phyloP scores from a whole-genome alignment of 2,329 filamentous ascomycete species.

The Aspergillus ochraceoroseus region DNA sequence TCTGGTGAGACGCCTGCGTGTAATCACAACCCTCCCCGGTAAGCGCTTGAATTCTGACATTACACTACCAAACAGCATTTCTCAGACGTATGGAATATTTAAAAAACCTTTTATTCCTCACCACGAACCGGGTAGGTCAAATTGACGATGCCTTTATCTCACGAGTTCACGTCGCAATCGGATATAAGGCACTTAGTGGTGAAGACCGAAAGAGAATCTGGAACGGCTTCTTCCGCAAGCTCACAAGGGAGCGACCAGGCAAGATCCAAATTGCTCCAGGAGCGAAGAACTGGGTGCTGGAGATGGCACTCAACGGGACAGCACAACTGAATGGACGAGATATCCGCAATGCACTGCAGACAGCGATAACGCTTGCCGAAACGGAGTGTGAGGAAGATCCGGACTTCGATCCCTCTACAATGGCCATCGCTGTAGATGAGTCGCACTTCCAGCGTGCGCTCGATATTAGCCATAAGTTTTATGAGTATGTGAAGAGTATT shows the following conservation, averaged over 20 bases:
- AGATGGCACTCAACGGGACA: background rate
- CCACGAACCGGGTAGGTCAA: slow-evolving; percentile 39
- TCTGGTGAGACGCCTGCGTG: background rate
- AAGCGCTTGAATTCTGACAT: too few species aligned
- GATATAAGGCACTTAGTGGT: slow-evolving; percentile 24
- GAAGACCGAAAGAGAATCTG: slow-evolving; percentile 28
- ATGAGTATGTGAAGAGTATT: background rate
- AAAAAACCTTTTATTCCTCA: slow-evolving; percentile 43
- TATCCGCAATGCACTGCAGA: slow-evolving; percentile 27
- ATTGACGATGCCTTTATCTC: slow-evolving; percentile 41
- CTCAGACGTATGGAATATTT: slow-evolving; percentile 37
- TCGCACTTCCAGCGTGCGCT: too few species aligned
- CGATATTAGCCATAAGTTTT: too few species aligned
- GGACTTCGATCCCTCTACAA: too few species aligned
- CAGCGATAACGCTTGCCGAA: slow-evolving; percentile 50
- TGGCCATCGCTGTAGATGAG: too few species aligned
- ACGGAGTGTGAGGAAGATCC: too few species aligned
- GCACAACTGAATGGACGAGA: slow-evolving; percentile 15
- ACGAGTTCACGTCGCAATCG: slow-evolving; percentile 36
- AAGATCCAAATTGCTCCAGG: slow-evolving; percentile 10
- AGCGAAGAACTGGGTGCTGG: slow-evolving; percentile 10
- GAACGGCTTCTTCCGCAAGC: slow-evolving; percentile 12
- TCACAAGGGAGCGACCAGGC: background rate
- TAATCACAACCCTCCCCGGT: too few species aligned
- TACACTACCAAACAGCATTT: background rate